Percentiles rank a stretch among this genome's conserved stretches.
Evolutionary conservation across 371 early-diverging fungal genomes (phyloP).

Genomic region (Apophysomyces variabilis): DNA sequence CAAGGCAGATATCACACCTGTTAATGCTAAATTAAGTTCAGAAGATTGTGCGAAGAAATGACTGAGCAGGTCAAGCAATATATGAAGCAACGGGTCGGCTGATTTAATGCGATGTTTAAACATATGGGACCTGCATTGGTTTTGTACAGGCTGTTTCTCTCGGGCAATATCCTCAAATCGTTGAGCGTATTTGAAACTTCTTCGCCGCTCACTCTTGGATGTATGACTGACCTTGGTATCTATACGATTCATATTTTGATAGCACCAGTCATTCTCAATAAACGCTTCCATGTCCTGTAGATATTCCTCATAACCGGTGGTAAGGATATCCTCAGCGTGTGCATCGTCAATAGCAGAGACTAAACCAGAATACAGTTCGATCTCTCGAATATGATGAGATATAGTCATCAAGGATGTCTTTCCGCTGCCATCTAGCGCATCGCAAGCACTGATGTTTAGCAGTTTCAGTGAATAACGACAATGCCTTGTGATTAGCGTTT

Average conservation of each 20-base stretch:
- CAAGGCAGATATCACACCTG: slow-evolving; percentile 85
- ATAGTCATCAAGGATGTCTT: slow-evolving; percentile 44
- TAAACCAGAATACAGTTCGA: slow-evolving; percentile 74
- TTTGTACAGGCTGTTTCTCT: slow-evolving; percentile 3
- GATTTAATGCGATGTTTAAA: slow-evolving; percentile 59
- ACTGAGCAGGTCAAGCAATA: slow-evolving; percentile 63
- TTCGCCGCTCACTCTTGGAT: slow-evolving; percentile 50
- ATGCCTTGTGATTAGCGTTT: slow-evolving; percentile 76
- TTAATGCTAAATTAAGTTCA: slow-evolving; percentile 88
- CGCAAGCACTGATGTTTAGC: slow-evolving; percentile 62
- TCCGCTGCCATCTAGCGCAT: slow-evolving; percentile 15
- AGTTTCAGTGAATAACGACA: slow-evolving; percentile 75
- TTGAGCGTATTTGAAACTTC: slow-evolving; percentile 67
- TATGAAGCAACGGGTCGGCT: slow-evolving; percentile 70
- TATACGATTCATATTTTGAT: slow-evolving; percentile 47
- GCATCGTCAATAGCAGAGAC: slow-evolving; percentile 62
- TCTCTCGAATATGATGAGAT: slow-evolving; percentile 69
- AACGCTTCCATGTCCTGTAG: slow-evolving; percentile 74
- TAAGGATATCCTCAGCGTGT: slow-evolving; percentile 57
- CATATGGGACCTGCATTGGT: slow-evolving; percentile 25
- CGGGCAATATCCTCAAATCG: slow-evolving; percentile 32
- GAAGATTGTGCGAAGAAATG: slow-evolving; percentile 88
- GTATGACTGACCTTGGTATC: slow-evolving; percentile 21
- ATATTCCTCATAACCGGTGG: slow-evolving; percentile 78
- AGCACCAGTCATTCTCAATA: slow-evolving; percentile 68